phyloP scores from a whole-genome alignment of 1,284 basidiomycete genomes.

The Trichosporon asahii region DNA sequence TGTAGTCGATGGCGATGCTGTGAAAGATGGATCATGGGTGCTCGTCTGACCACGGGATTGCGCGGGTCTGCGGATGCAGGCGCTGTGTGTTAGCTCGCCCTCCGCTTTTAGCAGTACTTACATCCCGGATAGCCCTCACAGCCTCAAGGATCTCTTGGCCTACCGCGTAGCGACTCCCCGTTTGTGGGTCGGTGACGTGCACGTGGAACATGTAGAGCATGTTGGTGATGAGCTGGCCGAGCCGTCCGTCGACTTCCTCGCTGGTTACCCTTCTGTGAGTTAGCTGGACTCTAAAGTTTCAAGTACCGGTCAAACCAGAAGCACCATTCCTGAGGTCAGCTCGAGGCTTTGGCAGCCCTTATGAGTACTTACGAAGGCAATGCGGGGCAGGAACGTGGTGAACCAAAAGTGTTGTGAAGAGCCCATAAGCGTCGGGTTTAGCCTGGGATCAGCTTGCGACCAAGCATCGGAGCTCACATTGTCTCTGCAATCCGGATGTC shows the following conservation, averaged over 20 bases:
- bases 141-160: constrained; percentile 18
- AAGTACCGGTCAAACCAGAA: constrained; percentile 28
- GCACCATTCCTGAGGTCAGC: constrained; percentile 23
- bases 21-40: constrained; percentile 6
- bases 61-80: constrained; percentile 15
- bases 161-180: not conserved
- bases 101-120: not conserved
- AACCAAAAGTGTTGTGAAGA: constrained; percentile 19
- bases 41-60: constrained; percentile 22
- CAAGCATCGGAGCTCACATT: constrained; percentile 8
- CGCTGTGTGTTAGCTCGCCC: constrained; percentile 12
- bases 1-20: not conserved
- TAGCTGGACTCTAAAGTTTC: not conserved
- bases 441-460: constrained; percentile 11
- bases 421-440: constrained; percentile 15
- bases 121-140: constrained; percentile 22
- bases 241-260: constrained; percentile 19
- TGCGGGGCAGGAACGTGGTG: constrained; percentile 20
- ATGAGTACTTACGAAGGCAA: constrained; percentile 16
- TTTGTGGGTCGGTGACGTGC: not conserved
- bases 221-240: constrained; percentile 14
- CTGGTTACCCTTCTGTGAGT: constrained; percentile 16
- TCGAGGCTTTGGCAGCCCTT: not conserved
- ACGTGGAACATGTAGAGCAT: constrained; percentile 24
- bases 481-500: constrained; percentile 26